phyloP scores from a whole-genome alignment of 2,329 filamentous ascomycete species.

The Neofusicoccum parvum region DNA sequence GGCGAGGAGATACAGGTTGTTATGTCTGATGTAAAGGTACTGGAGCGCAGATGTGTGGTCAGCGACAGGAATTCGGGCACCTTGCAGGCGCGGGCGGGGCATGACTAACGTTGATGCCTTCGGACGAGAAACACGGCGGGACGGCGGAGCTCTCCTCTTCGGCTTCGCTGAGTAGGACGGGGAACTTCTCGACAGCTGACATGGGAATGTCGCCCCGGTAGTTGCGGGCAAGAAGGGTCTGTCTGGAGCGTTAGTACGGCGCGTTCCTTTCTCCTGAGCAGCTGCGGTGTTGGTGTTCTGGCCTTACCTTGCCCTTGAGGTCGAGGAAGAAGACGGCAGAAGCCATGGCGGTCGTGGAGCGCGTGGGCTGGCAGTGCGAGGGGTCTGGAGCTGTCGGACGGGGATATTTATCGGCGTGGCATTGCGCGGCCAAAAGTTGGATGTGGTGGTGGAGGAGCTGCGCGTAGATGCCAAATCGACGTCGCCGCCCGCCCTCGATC shows the following conservation, averaged over 20 bases:
- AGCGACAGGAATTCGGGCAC: not conserved
- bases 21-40: conserved; percentile 99
- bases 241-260: conserved; percentile 30
- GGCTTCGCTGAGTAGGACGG: conserved; percentile 90
- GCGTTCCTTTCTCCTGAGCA: conserved; percentile 24
- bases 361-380: not conserved
- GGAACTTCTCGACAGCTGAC: conserved; percentile 98
- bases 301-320: conserved; percentile 94
- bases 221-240: conserved; percentile 98
- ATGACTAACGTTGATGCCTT: conserved; percentile 88
- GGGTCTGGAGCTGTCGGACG: not conserved
- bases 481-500: conserved; percentile 8
- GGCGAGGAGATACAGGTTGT: conserved; percentile 97
- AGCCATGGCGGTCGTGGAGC: conserved; percentile 67
- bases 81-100: conserved; percentile 5
- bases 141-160: conserved; percentile 99
- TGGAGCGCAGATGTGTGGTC: conserved; percentile 38
- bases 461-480: conserved; percentile 20
- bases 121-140: conserved; percentile 95
- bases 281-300: conserved; percentile 22
- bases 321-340: conserved; percentile 98
- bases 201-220: conserved; percentile 98
- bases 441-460: conserved; percentile 6
- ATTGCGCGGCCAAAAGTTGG: conserved; percentile 13
- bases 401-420: conserved; percentile 2